Evolutionary conservation across 1,284 basidiomycete species (phyloP).

Genomic region (Naganishia liquefaciens): DNA sequence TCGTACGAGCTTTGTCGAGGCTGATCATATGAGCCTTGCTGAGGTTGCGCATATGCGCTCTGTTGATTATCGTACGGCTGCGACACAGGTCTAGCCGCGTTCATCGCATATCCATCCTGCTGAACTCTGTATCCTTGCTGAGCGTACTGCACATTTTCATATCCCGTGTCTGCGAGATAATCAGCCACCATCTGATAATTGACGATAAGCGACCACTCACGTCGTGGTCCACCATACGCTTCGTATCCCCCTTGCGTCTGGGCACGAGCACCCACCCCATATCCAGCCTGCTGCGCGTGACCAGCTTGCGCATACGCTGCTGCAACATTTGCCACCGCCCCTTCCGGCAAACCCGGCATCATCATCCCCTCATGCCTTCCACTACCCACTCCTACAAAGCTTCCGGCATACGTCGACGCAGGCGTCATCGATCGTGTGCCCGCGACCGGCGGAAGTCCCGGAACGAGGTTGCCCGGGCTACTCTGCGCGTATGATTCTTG

Average conservation of each 20-base stretch:
- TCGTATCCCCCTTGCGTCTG: slow-evolving; percentile 3
- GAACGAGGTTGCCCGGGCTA: slow-evolving; percentile 7
- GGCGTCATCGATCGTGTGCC: slow-evolving; percentile 1
- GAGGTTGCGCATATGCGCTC: background rate
- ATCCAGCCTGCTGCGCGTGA: background rate
- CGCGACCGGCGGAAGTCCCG: slow-evolving; percentile 2
- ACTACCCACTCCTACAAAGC: slow-evolving; percentile 23
- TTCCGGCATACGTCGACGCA: slow-evolving; percentile 16
- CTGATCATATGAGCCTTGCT: background rate
- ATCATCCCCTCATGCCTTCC: slow-evolving; percentile 22
- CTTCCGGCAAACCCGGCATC: background rate
- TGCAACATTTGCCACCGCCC: background rate
- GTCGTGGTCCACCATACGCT: background rate
- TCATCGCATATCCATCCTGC: slow-evolving; percentile 10
- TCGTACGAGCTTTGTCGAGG: slow-evolving; percentile 9
- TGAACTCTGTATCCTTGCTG: background rate
- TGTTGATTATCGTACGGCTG: no score
- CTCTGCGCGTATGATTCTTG: background rate
- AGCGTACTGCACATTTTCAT: slow-evolving; percentile 12
- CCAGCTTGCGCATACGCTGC: background rate
- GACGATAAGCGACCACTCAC: slow-evolving; percentile 1
- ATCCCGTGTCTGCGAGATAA: slow-evolving; percentile 8
- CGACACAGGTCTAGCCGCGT: background rate
- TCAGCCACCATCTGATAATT: background rate
- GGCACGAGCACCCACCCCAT: slow-evolving; percentile 4